phyloP scores from a whole-genome alignment of 176 grass and related monocot genomes.

The Zoysia japonica region DNA sequence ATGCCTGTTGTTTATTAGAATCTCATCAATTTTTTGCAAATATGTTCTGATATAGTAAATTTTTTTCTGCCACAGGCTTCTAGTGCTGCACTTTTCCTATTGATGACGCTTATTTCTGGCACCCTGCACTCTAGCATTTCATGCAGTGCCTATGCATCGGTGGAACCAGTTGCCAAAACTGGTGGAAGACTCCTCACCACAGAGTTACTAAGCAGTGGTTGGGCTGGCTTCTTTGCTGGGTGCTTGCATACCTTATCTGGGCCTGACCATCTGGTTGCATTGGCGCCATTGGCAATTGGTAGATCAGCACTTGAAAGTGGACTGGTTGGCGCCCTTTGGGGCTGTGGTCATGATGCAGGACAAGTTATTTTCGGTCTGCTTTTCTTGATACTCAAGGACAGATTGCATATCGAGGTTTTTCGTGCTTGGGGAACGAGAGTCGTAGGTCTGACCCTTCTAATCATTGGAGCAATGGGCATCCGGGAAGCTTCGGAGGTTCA shows the following conservation, averaged over 20 bases:
- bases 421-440: conserved; percentile 85
- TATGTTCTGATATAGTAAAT: conserved; percentile 2
- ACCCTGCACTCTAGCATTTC: conserved; percentile 44
- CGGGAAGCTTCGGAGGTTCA: conserved; percentile 66
- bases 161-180: conserved; percentile 47
- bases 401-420: conserved; percentile 87
- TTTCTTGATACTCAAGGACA: conserved; percentile 90
- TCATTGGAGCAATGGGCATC: conserved; percentile 83
- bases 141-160: conserved; percentile 49
- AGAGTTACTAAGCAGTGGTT: conserved; percentile 83
- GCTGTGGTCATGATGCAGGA: conserved; percentile 94
- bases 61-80: conserved; percentile 47
- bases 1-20: background rate
- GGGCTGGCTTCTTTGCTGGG: conserved; percentile 90
- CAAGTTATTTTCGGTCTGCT: conserved; percentile 94
- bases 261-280: conserved; percentile 91
- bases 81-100: conserved; percentile 46
- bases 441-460: conserved; percentile 86
- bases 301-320: conserved; percentile 84
- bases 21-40: background rate
- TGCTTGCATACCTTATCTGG: conserved; percentile 96
- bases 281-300: conserved; percentile 88
- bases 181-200: conserved; percentile 49
- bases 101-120: conserved; percentile 38
- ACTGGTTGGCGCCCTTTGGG: conserved; percentile 96